Evolutionary conservation across 192 early-diverging fungal genomes (phyloP), one percentile per base, ranked within the genome.

Genomic region (Linnemannia elongata): DNA sequence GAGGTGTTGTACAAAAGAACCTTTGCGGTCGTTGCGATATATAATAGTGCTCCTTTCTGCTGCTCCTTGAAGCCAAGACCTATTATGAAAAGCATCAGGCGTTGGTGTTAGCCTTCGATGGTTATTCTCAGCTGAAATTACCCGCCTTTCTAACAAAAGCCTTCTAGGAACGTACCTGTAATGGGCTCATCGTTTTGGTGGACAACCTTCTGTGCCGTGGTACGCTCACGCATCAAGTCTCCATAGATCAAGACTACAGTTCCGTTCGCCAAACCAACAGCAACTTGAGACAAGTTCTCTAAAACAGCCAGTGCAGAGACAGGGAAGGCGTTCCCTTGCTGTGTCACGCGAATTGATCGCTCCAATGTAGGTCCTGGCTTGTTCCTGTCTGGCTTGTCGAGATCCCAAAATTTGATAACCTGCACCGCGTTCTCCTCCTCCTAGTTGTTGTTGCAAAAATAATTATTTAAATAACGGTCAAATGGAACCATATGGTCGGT

Each of bases 201-300:
- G 38, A 99, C 89, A 24, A 96, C 91, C 72, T 94, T 95, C 73
- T 95, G 92, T 79, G 96, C 97, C 1, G 93, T 95, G 47, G 93
- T 92, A 22, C 93, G 90, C 75, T 96, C 95, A 69, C 94, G 93
- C 45, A 93, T 92, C 22, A 98, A 89, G 84, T 97, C 96, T 8
- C 97, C 96, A 45, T 95, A 93, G 24, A 96, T 92, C 45, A 97
- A 89, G 30, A 98, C 88, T 0, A 98, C 97, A 6, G 96, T 93
- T 18, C 98, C 98, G 81, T 97, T 98, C 33, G 97, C 96, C 76
- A 99, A 90, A 5, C 97, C 98, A 45, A 98, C 89, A 20, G 98
- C 98, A 20, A 97, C 90, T 88, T 98, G 98, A 9, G 95, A 92
- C 85, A 97, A 76, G 74, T 94, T 94, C 41, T 96, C 94, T 12